phyloP scores from a whole-genome alignment of 176 grass and related monocot genomes.

The Zizania latifolia region DNA sequence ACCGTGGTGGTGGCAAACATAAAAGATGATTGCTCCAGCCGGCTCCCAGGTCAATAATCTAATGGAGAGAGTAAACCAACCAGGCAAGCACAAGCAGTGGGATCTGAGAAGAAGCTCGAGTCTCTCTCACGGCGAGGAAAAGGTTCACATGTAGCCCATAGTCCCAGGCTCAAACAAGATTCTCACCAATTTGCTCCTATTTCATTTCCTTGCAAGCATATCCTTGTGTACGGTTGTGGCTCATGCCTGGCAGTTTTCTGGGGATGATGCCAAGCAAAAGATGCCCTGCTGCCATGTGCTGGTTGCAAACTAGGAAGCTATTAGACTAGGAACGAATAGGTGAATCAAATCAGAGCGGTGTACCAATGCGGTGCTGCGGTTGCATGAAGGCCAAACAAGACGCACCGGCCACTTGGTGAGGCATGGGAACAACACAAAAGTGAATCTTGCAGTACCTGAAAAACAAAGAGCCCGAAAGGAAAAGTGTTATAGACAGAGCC shows the following conservation, averaged over 20 bases:
- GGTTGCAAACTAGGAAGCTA: not conserved
- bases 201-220: not conserved
- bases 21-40: constrained; percentile 24
- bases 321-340: not conserved
- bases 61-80: not conserved
- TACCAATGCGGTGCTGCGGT: not conserved
- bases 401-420: constrained; percentile 23
- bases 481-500: not conserved
- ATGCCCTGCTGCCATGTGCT: constrained; percentile 34
- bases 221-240: constrained; percentile 30
- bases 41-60: not conserved
- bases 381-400: constrained; percentile 1
- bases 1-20: constrained; percentile 16
- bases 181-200: not conserved
- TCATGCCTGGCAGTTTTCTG: not conserved
- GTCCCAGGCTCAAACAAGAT: not conserved
- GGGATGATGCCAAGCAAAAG: constrained; percentile 7
- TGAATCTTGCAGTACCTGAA: not conserved
- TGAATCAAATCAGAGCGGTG: not conserved
- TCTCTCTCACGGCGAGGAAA: not conserved
- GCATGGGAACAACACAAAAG: not conserved
- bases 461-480: not conserved
- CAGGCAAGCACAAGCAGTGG: not conserved
- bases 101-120: constrained; percentile 19
- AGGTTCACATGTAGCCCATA: constrained; percentile 34